A percentile compares a stretch with the other conserved stretches of the same genome.
phyloP scores from a whole-genome alignment of 2,329 filamentous ascomycete genomes.

The Cryphonectria radicalis region DNA sequence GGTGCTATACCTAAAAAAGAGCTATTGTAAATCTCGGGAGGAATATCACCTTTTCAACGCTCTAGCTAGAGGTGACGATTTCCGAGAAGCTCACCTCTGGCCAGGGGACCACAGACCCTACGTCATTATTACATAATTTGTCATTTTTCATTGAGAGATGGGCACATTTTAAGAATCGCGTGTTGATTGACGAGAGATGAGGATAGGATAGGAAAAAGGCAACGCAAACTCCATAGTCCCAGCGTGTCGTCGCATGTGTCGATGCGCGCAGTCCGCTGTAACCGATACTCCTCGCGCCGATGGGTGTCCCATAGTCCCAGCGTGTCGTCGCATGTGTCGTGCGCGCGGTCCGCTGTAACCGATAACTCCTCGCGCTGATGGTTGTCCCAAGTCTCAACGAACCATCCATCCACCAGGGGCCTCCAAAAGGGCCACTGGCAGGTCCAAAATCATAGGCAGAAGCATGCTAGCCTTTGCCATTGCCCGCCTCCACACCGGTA shows the following conservation, averaged over 20 bases:
- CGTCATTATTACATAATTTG: not conserved
- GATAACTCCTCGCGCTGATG: not conserved
- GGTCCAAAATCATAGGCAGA: not conserved
- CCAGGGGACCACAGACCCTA: not conserved
- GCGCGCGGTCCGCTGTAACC: not conserved
- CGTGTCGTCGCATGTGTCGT: not conserved
- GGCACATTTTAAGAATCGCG: not conserved
- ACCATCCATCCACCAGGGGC: not conserved
- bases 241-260: not conserved
- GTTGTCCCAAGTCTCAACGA: not conserved
- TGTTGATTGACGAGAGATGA: too few relatives aligned
- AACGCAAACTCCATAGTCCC: not conserved
- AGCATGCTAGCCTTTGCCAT: constrained; percentile 9
- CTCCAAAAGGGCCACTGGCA: not conserved
- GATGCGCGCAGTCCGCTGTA: not conserved
- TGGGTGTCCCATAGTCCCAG: not conserved
- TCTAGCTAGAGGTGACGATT: too few relatives aligned
- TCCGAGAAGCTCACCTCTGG: not conserved
- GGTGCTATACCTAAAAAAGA: too few relatives aligned
- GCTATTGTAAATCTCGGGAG: too few relatives aligned
- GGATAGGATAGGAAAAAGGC: not conserved
- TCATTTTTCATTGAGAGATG: not conserved
- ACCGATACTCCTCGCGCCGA: not conserved
- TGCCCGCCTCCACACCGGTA: constrained; percentile 10
- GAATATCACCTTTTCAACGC: too few relatives aligned